These are phyloP conservation scores for Cicer chorassanicum DNA, from an alignment of 306 rosid species.

Conservation along the genomic window DNA sequence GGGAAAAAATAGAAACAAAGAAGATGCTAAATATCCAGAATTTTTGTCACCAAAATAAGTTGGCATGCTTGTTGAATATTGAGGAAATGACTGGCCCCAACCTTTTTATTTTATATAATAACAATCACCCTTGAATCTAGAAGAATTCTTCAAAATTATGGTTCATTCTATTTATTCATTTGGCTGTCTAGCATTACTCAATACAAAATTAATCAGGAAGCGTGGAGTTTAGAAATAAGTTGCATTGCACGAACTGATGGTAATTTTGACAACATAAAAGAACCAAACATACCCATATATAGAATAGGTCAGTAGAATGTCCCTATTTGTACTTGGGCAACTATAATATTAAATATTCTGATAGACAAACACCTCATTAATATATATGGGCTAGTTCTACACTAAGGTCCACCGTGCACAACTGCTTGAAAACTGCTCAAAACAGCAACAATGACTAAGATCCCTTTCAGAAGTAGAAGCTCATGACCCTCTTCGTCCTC, in stretches of 20 bases:
- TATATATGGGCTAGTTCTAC: neutral
- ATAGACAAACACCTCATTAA: constrained; percentile 18
- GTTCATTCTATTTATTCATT: constrained; percentile 2
- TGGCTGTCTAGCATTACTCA: constrained; percentile 14
- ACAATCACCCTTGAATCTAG: constrained; percentile 16
- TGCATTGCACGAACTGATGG: constrained; percentile 1
- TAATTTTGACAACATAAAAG: neutral
- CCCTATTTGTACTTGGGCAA: constrained; percentile 4
- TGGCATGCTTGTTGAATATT: constrained; percentile 1
- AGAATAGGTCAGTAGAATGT: constrained; percentile 10
- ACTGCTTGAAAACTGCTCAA: no score
- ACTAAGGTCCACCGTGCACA: no score
- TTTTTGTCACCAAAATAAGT: neutral
- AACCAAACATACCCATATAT: constrained; percentile 18
- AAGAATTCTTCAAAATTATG: constrained; percentile 29
- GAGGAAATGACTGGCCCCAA: constrained; percentile 5
- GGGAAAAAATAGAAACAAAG: neutral
- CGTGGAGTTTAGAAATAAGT: constrained; percentile 4
- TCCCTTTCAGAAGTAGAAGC: no score
- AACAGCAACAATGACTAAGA: no score
- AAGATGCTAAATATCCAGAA: constrained; percentile 2
- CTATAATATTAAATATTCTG: constrained; percentile 3
- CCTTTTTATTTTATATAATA: constrained; percentile 26
- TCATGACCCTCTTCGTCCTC: no score
- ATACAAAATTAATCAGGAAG: constrained; percentile 5